phyloP scores from a whole-genome alignment of 139 green algal species.

The Coelastrella sp. region DNA sequence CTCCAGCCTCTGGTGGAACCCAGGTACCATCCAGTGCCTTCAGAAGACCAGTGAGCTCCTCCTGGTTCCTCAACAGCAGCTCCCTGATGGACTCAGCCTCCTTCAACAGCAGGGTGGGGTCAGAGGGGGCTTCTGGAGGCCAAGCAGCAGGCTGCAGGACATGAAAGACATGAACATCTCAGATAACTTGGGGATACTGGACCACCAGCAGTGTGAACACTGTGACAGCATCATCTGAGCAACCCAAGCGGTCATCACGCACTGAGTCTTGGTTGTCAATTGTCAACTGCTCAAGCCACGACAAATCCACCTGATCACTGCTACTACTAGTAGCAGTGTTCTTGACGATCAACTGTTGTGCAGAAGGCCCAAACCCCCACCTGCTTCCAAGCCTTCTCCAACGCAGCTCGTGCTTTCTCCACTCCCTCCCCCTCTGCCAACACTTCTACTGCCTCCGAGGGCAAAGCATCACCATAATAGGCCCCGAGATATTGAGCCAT shows the following conservation, averaged over 20 bases:
- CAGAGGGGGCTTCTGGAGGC: background rate
- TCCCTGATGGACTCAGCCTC: slow-evolving; percentile 87
- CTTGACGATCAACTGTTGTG: too few relatives aligned
- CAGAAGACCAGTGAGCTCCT: slow-evolving; percentile 81
- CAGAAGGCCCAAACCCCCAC: background rate
- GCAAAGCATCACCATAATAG: slow-evolving; percentile 79
- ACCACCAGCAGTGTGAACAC: background rate
- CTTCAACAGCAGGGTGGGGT: slow-evolving; percentile 46
- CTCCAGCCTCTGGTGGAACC: slow-evolving; percentile 88
- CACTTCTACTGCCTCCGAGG: slow-evolving; percentile 67
- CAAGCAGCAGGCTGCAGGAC: slow-evolving; percentile 1
- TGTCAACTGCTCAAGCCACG: too few relatives aligned
- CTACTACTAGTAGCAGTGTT: too few relatives aligned
- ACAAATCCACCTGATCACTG: too few relatives aligned
- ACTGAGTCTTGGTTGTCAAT: too few relatives aligned
- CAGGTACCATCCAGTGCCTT: slow-evolving; percentile 89
- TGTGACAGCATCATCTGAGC: too few relatives aligned
- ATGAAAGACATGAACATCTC: background rate
- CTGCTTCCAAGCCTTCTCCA: slow-evolving; percentile 56
- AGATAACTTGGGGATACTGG: background rate
- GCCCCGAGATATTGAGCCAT: slow-evolving; percentile 78
- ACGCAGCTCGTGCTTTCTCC: slow-evolving; percentile 50
- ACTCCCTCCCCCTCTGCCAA: slow-evolving; percentile 59
- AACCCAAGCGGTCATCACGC: too few relatives aligned
- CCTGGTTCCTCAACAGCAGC: slow-evolving; percentile 84